These are phyloP conservation scores for Neurospora terricola DNA, from an alignment of 495 filamentous ascomycete genomes.

Conservation along the genomic window DNA sequence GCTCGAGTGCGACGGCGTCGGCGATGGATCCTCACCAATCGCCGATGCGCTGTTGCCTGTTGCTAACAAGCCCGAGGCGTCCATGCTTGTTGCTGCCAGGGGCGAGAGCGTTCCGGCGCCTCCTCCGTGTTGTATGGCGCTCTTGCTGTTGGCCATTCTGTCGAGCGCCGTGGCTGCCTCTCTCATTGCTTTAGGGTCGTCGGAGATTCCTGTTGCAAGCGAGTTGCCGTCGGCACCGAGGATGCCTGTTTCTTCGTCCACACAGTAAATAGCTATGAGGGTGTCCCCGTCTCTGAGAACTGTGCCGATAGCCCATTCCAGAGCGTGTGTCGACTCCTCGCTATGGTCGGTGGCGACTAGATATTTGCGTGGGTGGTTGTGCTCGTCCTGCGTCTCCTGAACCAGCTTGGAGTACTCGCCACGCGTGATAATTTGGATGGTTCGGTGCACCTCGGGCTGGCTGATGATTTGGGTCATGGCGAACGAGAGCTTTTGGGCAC, in stretches of 20 bases:
- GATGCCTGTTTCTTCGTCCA: slow-evolving; percentile 72
- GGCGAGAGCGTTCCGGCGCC: slow-evolving; percentile 2
- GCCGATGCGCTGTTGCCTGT: slow-evolving; percentile 13
- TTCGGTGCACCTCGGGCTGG: slow-evolving; percentile 64
- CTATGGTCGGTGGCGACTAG: slow-evolving; percentile 88
- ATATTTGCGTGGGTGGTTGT: slow-evolving; percentile 74
- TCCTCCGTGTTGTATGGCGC: slow-evolving; percentile 17
- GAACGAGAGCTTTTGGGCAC: slow-evolving; percentile 75
- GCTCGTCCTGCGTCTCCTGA: slow-evolving; percentile 62
- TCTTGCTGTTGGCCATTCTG: slow-evolving; percentile 28
- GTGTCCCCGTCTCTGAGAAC: slow-evolving; percentile 94
- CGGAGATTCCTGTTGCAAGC: slow-evolving; percentile 11
- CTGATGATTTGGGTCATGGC: slow-evolving; percentile 67
- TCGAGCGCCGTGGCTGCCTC: slow-evolving; percentile 53
- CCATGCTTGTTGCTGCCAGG: neutral
- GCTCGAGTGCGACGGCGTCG: slow-evolving; percentile 26
- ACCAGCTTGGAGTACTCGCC: slow-evolving; percentile 70
- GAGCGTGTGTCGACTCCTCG: slow-evolving; percentile 83
- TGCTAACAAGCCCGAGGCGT: slow-evolving; percentile 14
- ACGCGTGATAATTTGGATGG: slow-evolving; percentile 78
- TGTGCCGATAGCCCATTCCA: slow-evolving; percentile 95
- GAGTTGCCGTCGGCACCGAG: slow-evolving; percentile 17
- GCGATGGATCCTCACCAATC: slow-evolving; percentile 19
- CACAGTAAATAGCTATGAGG: slow-evolving; percentile 79
- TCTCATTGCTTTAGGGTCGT: slow-evolving; percentile 54